Evolutionary conservation across 2,329 filamentous ascomycete genomes (phyloP).

Genomic region (Ophiostoma ulmi): DNA sequence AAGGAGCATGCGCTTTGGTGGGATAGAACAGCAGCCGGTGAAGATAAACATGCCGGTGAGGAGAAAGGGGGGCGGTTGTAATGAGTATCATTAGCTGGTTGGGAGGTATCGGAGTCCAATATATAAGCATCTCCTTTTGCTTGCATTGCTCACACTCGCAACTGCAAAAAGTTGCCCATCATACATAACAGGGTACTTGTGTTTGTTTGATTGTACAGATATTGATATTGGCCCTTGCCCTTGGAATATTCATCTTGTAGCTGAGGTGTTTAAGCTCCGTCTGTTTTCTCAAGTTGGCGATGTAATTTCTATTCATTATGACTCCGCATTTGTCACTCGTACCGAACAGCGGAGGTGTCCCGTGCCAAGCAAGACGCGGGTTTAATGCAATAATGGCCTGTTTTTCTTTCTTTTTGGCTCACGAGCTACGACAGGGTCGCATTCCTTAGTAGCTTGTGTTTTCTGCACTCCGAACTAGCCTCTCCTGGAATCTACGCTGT

Average conservation of each 20-base stretch:
- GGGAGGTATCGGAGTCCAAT: not conserved
- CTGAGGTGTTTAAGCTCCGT: not conserved
- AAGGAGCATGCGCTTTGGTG: not conserved
- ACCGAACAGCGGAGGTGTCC: not conserved
- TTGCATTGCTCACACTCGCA: not conserved
- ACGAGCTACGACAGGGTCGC: not conserved
- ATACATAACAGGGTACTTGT: not conserved
- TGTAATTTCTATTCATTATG: not conserved
- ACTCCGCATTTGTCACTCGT: not conserved
- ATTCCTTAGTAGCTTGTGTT: not conserved
- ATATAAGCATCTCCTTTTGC: not conserved
- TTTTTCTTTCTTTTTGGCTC: not conserved
- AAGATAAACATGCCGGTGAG: not conserved
- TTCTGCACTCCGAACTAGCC: not conserved
- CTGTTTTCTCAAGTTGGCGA: not conserved
- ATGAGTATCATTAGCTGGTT: not conserved
- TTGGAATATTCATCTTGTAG: not conserved
- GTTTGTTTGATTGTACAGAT: not conserved
- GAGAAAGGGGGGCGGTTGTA: not conserved
- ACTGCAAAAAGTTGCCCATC: not conserved
- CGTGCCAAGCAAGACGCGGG: not conserved
- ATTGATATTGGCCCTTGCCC: not conserved
- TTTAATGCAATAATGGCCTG: not conserved
- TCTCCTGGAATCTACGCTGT: not conserved
- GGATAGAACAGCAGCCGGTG: not conserved